phyloP scores from a whole-genome alignment of 805 yeast species.

The Maudiozyma serrabonitensis region DNA sequence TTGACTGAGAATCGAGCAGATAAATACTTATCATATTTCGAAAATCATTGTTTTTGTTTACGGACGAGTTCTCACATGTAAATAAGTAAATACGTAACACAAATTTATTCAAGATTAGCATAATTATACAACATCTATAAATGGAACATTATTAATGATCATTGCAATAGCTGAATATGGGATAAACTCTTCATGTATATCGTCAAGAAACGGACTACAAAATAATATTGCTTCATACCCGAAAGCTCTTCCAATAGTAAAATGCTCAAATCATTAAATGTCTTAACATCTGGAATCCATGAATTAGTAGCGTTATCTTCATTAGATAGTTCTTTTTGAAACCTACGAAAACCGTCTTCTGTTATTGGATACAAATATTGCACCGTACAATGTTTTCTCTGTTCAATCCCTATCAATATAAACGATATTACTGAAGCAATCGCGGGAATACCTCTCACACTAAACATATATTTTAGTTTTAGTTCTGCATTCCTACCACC shows the following conservation, averaged over 20 bases:
- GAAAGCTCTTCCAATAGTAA: constrained; percentile 34
- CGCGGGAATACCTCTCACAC: constrained; percentile 21
- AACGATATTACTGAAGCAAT: constrained; percentile 11
- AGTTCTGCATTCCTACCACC: constrained; percentile 5
- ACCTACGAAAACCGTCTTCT: constrained; percentile 17
- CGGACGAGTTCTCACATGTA: neutral
- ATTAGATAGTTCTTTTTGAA: constrained; percentile 3
- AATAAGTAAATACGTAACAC: neutral
- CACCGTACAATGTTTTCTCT: neutral
- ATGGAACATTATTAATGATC: neutral
- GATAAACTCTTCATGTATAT: constrained; percentile 44
- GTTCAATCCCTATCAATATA: constrained; percentile 9
- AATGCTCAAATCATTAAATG: constrained; percentile 38
- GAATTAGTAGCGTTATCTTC: neutral
- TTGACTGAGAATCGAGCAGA: neutral
- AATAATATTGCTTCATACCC: constrained; percentile 34
- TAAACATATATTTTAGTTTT: constrained; percentile 11
- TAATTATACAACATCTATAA: neutral
- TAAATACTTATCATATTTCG: neutral
- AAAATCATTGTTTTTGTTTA: no score
- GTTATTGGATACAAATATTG: constrained; percentile 9
- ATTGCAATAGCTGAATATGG: neutral
- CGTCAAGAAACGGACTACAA: constrained; percentile 42
- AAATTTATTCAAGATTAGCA: neutral
- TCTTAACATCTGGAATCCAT: constrained; percentile 14